phyloP scores from a whole-genome alignment of 225 moss, liverwort and hornwort species.

The Marchantia polymorpha region DNA sequence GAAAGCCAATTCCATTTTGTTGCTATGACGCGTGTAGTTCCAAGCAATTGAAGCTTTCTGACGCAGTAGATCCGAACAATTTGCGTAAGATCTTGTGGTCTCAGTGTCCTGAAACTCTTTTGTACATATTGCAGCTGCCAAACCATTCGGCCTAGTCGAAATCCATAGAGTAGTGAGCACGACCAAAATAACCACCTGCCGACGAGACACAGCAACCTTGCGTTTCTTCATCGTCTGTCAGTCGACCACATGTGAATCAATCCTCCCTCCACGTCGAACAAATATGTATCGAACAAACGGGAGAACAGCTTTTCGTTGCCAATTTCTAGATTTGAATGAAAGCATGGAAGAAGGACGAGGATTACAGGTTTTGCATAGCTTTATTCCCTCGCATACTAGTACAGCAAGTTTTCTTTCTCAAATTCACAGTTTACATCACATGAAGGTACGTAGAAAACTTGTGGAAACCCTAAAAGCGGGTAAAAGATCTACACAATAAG shows the following conservation, averaged over 20 bases:
- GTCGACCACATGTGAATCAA: background rate
- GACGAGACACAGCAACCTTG: background rate
- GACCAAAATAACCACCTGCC: background rate
- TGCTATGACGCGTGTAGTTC: background rate
- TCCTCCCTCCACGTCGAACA: no score
- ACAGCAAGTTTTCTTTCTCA: no score
- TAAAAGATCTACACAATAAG: no score
- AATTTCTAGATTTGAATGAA: no score
- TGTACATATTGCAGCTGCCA: background rate
- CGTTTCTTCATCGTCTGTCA: slow-evolving; percentile 1
- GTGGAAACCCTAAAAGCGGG: no score
- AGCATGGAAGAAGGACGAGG: no score
- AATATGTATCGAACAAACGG: no score
- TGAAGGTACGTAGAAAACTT: no score
- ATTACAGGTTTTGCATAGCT: no score
- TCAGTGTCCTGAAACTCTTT: background rate
- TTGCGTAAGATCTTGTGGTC: background rate
- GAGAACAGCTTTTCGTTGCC: no score
- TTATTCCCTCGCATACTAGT: no score
- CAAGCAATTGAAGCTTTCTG: slow-evolving; percentile 18
- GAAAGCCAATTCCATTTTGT: background rate
- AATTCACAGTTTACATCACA: no score
- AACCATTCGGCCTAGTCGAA: background rate
- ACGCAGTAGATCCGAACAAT: slow-evolving; percentile 12
- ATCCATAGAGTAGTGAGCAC: background rate